Conservation (phyloP, 2,329 filamentous ascomycete species). For the Nemania sp. region DNA sequence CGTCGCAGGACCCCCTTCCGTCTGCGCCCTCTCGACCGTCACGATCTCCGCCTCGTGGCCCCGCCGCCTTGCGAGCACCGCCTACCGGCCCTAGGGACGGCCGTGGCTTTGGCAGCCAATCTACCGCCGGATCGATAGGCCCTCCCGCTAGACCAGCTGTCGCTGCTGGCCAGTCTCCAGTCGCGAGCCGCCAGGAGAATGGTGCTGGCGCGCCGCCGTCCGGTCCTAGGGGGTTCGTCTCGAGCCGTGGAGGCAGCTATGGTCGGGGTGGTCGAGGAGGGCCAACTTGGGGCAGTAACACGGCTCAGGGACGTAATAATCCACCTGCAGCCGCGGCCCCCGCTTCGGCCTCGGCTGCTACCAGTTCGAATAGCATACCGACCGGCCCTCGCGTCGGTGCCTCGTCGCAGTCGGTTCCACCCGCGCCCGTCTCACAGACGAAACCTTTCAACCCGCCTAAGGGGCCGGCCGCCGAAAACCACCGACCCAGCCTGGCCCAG, state of each 20-base stretch:
- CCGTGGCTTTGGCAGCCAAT: conserved; percentile 40
- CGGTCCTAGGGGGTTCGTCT: conserved; percentile 59
- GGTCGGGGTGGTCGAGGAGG: conserved; percentile 52
- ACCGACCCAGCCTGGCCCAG: conserved; percentile 54
- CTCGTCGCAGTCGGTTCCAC: conserved; percentile 43
- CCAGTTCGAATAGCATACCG: conserved; percentile 37
- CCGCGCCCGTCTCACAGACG: conserved; percentile 44
- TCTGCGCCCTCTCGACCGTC: conserved; percentile 33
- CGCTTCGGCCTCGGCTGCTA: conserved; percentile 45
- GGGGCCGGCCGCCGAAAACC: conserved; percentile 50
- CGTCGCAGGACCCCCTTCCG: conserved; percentile 30
- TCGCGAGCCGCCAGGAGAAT: conserved; percentile 38
- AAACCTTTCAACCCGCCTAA: conserved; percentile 63
- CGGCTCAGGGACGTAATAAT: conserved; percentile 40
- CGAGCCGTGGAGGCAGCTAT: conserved; percentile 51
- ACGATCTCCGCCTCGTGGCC: conserved; percentile 58
- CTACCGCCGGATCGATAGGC: conserved; percentile 34
- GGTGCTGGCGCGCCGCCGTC: conserved; percentile 54
- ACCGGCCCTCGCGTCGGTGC: conserved; percentile 37
- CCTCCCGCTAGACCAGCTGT: conserved; percentile 41
- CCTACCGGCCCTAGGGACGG: conserved; percentile 53
- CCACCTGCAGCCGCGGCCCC: conserved; percentile 35
- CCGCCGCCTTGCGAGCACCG: conserved; percentile 56
- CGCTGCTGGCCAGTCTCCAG: conserved; percentile 29
- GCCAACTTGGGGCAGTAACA: conserved; percentile 46